Base-by-base conservation (phyloP, 257 asterid species). In the Mentha longifolia region DNA sequence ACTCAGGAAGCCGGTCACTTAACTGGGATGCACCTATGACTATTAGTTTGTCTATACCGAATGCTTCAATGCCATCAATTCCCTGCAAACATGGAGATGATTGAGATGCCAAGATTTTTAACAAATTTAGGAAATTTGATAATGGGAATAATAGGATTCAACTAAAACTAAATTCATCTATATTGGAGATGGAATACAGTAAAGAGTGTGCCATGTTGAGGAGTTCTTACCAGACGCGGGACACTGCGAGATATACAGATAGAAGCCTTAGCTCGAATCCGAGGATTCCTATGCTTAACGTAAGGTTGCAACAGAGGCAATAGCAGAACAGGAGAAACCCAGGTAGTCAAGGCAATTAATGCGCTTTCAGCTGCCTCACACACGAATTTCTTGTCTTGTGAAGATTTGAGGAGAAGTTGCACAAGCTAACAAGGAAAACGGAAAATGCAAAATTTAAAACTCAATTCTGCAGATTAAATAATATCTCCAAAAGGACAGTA, bases 321-420 rank as follows among this genome's bases (percentile, higher is more conserved):
- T 81, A 90, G 77, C 17, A 82, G 76, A 71, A 76, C 84, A 25
- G 98, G 96, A 51, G 97, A 85, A 79, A 92, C 81, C 83, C 85
- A 92, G 56, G 78, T 88, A 14, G 98, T 90, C 88, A 92, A 71
- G 79, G 90, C 78, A 51, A 82, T 68, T 59, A 92, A 74, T 78
- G 97, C 92, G 72, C 83, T 81, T 78, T 84, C 97, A 59, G 97
- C 98, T 71, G 97, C 98, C 78, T 92, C 97, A 9, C 98, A 88
- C 22, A 92, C 98, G 65, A 92, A 92, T 79, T 82, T 86, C 83
- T 92, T 92, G 87, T 92, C 98, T 92, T 92, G 98, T 66, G 98
- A 90, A 74, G 98, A 82, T 70, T 90, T 92, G 76, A 92, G 95
- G 67, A 92, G 96, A 73, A 92, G 96, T 79, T 85, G 95, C 39